Evolutionary conservation across 139 green algal genomes (phyloP).

Genomic region (Asterochloris erici): DNA sequence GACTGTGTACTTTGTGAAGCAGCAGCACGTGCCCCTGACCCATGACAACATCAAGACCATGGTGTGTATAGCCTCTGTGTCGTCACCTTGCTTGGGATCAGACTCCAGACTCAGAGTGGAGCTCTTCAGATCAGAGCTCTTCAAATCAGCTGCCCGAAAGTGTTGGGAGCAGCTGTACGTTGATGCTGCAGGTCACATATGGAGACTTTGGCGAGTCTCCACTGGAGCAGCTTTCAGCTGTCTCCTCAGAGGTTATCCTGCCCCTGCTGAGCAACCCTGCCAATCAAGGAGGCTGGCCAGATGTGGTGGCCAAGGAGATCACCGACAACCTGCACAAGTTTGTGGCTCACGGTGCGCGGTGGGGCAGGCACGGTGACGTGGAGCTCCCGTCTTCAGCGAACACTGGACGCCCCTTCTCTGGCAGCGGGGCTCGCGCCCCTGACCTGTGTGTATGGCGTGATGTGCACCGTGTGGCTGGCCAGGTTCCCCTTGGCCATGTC

Average conservation of each 20-base stretch:
- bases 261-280: constrained; percentile 69
- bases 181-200: constrained; percentile 55
- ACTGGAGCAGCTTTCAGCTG: constrained; percentile 67
- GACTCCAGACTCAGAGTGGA: too few species aligned
- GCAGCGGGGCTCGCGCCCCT: too few species aligned
- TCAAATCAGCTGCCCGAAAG: neutral
- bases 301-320: constrained; percentile 83
- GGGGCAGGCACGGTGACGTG: too few species aligned
- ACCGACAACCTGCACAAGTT: constrained; percentile 85
- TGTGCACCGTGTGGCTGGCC: too few species aligned
- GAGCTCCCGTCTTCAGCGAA: neutral
- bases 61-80: constrained; percentile 29
- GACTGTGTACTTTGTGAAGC: constrained; percentile 83
- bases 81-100: too few species aligned
- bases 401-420: neutral
- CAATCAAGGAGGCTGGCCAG: constrained; percentile 81
- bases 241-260: constrained; percentile 82
- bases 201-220: constrained; percentile 74
- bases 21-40: constrained; percentile 42
- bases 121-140: neutral
- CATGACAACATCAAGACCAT: constrained; percentile 64
- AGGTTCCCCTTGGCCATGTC: too few species aligned
- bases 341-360: constrained; percentile 58
- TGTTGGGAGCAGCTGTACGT: neutral
- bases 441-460: too few species aligned